Evolutionary conservation across 1,284 basidiomycete species (phyloP).

Genomic region (Trichosporon coremiiforme): DNA sequence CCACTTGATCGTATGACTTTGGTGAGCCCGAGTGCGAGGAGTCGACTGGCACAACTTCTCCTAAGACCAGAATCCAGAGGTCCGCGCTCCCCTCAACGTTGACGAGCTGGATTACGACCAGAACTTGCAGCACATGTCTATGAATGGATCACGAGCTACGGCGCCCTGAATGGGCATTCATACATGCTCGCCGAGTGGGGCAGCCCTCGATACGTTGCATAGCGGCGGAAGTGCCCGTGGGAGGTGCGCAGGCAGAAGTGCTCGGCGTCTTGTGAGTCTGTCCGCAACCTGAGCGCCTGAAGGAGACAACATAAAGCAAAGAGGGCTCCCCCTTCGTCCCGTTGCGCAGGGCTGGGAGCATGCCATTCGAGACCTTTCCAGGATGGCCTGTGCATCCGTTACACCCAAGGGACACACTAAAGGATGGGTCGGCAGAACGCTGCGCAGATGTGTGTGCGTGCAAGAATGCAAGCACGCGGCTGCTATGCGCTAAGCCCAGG

Average conservation of each 20-base stretch:
- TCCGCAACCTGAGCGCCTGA: too few species aligned
- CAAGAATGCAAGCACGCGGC: background rate
- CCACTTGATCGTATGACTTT: background rate
- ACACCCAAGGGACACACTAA: background rate
- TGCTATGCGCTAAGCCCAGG: background rate
- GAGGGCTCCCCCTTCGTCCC: background rate
- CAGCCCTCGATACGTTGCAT: background rate
- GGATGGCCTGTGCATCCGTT: background rate
- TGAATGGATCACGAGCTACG: background rate
- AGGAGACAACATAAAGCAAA: background rate
- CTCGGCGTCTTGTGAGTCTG: too few species aligned
- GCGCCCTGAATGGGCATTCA: background rate
- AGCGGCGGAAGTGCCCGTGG: too few species aligned
- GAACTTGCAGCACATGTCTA: background rate
- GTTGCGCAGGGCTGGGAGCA: background rate
- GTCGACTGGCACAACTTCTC: background rate
- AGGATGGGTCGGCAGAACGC: too few species aligned
- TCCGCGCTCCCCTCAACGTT: background rate
- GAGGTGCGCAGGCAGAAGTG: too few species aligned
- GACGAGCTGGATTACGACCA: background rate
- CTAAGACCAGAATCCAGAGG: background rate
- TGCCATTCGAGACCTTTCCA: background rate
- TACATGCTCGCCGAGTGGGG: background rate
- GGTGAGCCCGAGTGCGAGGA: background rate
- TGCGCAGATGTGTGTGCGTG: too few species aligned